Percentiles rank a stretch among this genome's conserved stretches.
phyloP scores from a whole-genome alignment of 148 eudicot species.

The Vaccinium myrtillus region DNA sequence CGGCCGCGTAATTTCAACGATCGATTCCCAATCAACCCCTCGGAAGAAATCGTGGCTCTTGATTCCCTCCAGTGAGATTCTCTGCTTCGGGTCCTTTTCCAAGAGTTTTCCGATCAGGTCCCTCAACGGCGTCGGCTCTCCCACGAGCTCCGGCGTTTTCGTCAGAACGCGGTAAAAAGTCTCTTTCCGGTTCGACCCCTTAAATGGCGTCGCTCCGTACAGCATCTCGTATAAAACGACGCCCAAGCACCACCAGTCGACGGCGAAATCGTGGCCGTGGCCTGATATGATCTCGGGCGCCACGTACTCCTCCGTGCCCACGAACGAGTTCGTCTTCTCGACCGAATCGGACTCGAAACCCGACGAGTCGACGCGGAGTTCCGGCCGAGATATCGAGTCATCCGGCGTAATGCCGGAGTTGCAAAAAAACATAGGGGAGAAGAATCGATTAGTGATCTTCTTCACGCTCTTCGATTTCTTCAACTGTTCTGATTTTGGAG shows the following conservation, averaged over 20 bases:
- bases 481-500: constrained; percentile 13
- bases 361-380: constrained; percentile 9
- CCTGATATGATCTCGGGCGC: constrained; percentile 75
- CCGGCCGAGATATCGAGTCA: constrained; percentile 23
- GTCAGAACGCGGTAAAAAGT: constrained; percentile 57
- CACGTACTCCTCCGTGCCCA: constrained; percentile 93
- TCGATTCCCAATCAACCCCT: constrained; percentile 62
- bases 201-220: constrained; percentile 78
- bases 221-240: constrained; percentile 75
- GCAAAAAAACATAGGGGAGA: constrained; percentile 27
- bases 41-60: constrained; percentile 73
- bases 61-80: constrained; percentile 58
- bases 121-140: constrained; percentile 79
- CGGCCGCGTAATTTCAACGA: constrained; percentile 56
- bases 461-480: constrained; percentile 12
- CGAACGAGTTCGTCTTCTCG: constrained; percentile 73
- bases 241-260: constrained; percentile 85
- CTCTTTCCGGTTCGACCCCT: constrained; percentile 65
- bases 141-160: constrained; percentile 52
- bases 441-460: constrained; percentile 17
- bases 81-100: constrained; percentile 56
- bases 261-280: constrained; percentile 70
- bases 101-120: constrained; percentile 62
- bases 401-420: constrained; percentile 50
- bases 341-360: constrained; percentile 33